Evolutionary conservation across 2,329 filamentous ascomycete species (phyloP).

Genomic region (Microsporum canis): DNA sequence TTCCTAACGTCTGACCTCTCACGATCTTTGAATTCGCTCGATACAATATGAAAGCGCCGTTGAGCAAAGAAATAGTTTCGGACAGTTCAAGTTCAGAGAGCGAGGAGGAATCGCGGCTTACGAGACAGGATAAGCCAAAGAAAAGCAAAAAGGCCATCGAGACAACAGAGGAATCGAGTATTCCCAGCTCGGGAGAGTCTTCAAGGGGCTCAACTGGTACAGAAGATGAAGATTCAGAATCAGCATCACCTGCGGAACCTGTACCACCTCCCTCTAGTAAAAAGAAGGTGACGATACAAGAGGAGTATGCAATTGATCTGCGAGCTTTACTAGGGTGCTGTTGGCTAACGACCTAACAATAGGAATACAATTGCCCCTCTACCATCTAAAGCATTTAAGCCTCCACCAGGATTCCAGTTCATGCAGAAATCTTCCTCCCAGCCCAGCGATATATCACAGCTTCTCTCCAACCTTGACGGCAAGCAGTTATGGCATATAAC

Average conservation of each 20-base stretch:
- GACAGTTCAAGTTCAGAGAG: slow-evolving; percentile 15
- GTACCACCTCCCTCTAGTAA: background rate
- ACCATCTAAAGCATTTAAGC: slow-evolving; percentile 29
- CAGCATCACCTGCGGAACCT: background rate
- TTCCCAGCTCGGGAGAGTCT: slow-evolving; percentile 3
- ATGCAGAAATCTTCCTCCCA: slow-evolving; percentile 23
- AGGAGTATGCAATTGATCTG: slow-evolving; percentile 5
- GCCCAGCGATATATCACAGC: slow-evolving; percentile 23
- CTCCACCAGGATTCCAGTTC: slow-evolving; percentile 34
- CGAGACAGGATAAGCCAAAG: background rate
- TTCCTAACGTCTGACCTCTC: background rate
- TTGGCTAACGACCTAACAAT: background rate
- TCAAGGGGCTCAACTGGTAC: slow-evolving; percentile 6
- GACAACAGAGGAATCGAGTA: slow-evolving; percentile 4
- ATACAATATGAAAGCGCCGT: slow-evolving; percentile 6
- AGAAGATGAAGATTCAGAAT: slow-evolving; percentile 4
- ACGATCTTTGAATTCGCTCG: background rate
- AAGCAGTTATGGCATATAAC: slow-evolving; percentile 42
- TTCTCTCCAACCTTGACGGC: slow-evolving; percentile 30
- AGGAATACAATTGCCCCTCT: slow-evolving; percentile 11
- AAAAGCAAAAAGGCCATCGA: background rate
- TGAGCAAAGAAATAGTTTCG: slow-evolving; percentile 17
- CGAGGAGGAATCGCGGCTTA: background rate
- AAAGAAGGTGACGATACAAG: slow-evolving; percentile 11
- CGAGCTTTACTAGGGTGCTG: background rate